Evolutionary conservation across 371 early-diverging fungal genomes (phyloP), one percentile per base, ranked within the genome.

Genomic region (Saksenaea oblongispora): DNA sequence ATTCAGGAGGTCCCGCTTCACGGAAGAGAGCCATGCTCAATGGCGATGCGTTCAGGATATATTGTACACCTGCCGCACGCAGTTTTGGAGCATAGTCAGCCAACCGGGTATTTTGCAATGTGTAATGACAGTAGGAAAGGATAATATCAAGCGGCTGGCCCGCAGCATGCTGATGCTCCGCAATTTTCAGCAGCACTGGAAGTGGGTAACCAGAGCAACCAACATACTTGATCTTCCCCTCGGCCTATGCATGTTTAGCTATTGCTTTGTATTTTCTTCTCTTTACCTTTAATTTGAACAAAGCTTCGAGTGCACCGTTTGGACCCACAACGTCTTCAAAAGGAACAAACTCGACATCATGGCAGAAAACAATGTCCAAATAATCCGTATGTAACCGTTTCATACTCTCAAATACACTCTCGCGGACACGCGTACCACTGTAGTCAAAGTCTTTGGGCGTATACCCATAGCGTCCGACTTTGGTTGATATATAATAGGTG

Each of bases 281-380:
- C 34, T 15, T 63, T 71, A 82, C 85, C 73, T 93, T 91, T 28
- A 93, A 73, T 41, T 84, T 72, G 71, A 89, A 91, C 27, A 93
- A 70, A 37, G 82, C 84, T 17, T 82, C 80, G 26, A 91, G 76
- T 4, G 91, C 87, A n/a, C 77, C 74, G 31, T 80, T 74, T n/a
- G 84, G 76, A 14, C 78, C 82, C 15, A 79, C 79, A 0, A 88
- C 82, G 3, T 82, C 64, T 5, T 83, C 72, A 22, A 84, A 75
- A 2, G 74, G 71, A 3, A 91, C 91, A 86, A 93, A 93, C 69
- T 93, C 93, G n/a, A 92, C 90, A 67, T 92, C 93, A 59, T 93
- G 92, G 37, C 87, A 87, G 57, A 83, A 82, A 1, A 92, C 93
- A 58, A 88, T 71, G 61, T 93, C 92, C n/a, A 93, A 63, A 64